These are phyloP conservation scores for Cucurbita argyrosperma DNA, from an alignment of 306 rosid genomes.

Conservation along the genomic window DNA sequence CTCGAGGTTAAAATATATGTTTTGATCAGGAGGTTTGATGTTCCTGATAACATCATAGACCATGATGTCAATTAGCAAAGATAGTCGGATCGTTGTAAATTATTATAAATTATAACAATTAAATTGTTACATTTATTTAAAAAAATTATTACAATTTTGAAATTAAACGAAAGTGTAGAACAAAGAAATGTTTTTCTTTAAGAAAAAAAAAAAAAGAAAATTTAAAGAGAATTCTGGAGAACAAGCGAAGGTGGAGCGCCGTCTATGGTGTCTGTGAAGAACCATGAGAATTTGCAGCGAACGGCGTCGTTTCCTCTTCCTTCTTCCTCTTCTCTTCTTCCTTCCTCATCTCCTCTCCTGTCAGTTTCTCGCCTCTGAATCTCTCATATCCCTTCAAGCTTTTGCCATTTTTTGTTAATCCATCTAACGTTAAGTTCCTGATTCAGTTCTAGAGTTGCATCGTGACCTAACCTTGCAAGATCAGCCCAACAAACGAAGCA, in stretches of 20 bases:
- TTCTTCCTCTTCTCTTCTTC: conserved; percentile 54
- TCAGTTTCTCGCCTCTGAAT: conserved; percentile 9
- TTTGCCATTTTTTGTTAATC: conserved; percentile 2
- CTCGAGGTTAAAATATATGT: too few species aligned
- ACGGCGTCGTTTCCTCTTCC: conserved; percentile 47
- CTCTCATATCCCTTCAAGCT: not conserved
- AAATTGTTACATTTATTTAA: too few species aligned
- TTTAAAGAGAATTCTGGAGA: not conserved
- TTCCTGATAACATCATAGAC: too few species aligned
- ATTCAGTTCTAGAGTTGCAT: conserved; percentile 49
- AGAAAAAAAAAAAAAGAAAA: not conserved
- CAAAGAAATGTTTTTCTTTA: too few species aligned
- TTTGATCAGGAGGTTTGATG: too few species aligned
- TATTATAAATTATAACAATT: too few species aligned
- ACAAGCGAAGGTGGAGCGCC: not conserved
- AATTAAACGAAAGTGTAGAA: too few species aligned
- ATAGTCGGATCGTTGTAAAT: too few species aligned
- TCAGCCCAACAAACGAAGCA: conserved; percentile 28
- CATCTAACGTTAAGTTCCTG: not conserved
- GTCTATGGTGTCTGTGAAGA: not conserved
- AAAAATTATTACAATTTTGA: too few species aligned
- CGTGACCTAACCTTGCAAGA: conserved; percentile 24
- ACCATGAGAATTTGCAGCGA: conserved; percentile 46
- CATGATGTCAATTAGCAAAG: too few species aligned
- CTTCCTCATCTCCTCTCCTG: conserved; percentile 52